Evolutionary conservation across 495 filamentous ascomycete species (phyloP).

Genomic region (Pseudomonodictys pantanalensis): DNA sequence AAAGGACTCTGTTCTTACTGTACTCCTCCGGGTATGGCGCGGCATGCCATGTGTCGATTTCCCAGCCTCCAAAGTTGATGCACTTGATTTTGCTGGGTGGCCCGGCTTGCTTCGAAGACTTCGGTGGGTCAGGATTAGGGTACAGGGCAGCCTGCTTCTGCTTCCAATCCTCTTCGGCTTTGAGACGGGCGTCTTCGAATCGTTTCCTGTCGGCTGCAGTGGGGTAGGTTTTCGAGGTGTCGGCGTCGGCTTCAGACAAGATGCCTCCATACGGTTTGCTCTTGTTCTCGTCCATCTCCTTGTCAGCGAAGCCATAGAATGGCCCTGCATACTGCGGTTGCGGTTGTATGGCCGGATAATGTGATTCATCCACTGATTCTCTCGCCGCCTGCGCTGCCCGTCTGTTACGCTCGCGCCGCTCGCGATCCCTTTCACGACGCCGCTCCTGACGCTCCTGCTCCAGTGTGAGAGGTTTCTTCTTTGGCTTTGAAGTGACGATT

Average conservation of each 20-base stretch:
- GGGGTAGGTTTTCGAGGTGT: slow-evolving; percentile 85
- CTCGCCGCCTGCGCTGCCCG: slow-evolving; percentile 32
- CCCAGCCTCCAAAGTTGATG: slow-evolving; percentile 94
- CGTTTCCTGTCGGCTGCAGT: slow-evolving; percentile 70
- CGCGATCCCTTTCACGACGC: slow-evolving; percentile 21
- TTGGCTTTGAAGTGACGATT: slow-evolving; percentile 53
- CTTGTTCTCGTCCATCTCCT: slow-evolving; percentile 82
- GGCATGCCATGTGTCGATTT: slow-evolving; percentile 99
- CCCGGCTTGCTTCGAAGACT: slow-evolving; percentile 59
- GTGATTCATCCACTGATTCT: slow-evolving; percentile 30
- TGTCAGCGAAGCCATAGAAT: slow-evolving; percentile 81
- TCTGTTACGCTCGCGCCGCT: slow-evolving; percentile 39
- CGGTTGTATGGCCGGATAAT: slow-evolving; percentile 57
- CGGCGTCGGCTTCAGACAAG: slow-evolving; percentile 80
- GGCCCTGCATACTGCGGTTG: slow-evolving; percentile 57
- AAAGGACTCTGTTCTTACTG: slow-evolving; percentile 88
- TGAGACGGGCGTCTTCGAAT: slow-evolving; percentile 83
- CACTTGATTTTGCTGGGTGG: slow-evolving; percentile 96
- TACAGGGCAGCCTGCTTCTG: slow-evolving; percentile 49
- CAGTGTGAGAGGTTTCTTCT: slow-evolving; percentile 46
- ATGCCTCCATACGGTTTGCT: slow-evolving; percentile 96
- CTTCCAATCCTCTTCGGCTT: slow-evolving; percentile 90
- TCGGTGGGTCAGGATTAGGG: slow-evolving; percentile 47
- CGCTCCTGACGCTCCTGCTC: slow-evolving; percentile 40
- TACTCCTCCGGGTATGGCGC: slow-evolving; percentile 98